These are phyloP conservation scores for Opeltia flavorubescens DNA, from an alignment of 495 filamentous ascomycete genomes.

Conservation along the genomic window DNA sequence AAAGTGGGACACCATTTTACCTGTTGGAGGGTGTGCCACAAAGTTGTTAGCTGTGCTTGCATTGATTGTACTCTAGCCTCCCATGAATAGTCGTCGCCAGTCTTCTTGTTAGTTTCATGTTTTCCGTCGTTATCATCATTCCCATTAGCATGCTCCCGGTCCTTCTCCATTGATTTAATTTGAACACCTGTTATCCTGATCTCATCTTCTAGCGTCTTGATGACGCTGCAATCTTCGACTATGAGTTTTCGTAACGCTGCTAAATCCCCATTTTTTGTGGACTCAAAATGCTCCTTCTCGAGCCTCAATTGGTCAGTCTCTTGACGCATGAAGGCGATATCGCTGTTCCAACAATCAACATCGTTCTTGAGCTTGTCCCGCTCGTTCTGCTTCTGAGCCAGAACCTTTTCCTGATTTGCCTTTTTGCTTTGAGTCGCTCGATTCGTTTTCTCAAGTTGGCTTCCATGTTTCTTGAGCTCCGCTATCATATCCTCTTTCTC, in stretches of 20 bases:
- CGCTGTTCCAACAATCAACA: constrained; percentile 41
- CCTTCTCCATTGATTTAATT: constrained; percentile 50
- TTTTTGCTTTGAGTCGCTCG: constrained; percentile 69
- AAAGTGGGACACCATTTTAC: constrained; percentile 10
- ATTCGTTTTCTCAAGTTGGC: constrained; percentile 67
- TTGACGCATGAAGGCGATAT: constrained; percentile 33
- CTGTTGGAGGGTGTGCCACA: constrained; percentile 34
- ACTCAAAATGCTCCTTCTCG: constrained; percentile 27
- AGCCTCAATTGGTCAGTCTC: constrained; percentile 33
- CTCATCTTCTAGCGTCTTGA: constrained; percentile 47
- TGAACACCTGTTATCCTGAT: constrained; percentile 45
- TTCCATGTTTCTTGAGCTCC: constrained; percentile 66
- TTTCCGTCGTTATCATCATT: constrained; percentile 36
- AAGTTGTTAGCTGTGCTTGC: constrained; percentile 36
- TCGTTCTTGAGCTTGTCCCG: constrained; percentile 47
- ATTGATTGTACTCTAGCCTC: constrained; percentile 31
- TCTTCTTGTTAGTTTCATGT: constrained; percentile 32
- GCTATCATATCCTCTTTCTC: constrained; percentile 79
- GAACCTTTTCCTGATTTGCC: constrained; percentile 54
- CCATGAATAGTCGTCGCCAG: constrained; percentile 44
- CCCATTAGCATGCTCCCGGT: constrained; percentile 39
- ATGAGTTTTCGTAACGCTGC: constrained; percentile 37
- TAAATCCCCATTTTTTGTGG: constrained; percentile 28
- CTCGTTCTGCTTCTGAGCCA: constrained; percentile 50
- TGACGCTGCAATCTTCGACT: constrained; percentile 33